These are phyloP conservation scores for Juglanconis oblonga DNA, from an alignment of 2,329 filamentous ascomycete species.

Conservation along the genomic window DNA sequence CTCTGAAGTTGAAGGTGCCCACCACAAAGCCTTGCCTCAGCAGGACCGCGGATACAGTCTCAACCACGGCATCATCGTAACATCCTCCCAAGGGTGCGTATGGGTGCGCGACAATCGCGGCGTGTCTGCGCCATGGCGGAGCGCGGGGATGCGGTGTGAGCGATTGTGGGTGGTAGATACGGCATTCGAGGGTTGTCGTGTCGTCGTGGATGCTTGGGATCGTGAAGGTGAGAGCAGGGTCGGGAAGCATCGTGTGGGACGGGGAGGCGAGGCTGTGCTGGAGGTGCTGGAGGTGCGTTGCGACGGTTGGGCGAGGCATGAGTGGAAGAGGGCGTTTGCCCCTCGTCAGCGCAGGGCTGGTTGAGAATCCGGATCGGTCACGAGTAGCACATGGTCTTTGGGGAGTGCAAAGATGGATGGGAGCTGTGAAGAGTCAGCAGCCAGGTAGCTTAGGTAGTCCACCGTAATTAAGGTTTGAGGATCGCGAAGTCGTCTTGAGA, in stretches of 20 bases:
- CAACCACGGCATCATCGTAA: constrained; percentile 79
- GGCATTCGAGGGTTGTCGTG: constrained; percentile 70
- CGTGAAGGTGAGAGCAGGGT: constrained; percentile 63
- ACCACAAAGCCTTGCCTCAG: constrained; percentile 72
- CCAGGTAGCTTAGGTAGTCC: no score
- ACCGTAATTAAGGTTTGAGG: no score
- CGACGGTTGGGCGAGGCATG: background rate
- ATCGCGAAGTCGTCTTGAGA: no score
- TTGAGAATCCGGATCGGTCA: background rate
- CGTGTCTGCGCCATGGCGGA: constrained; percentile 45
- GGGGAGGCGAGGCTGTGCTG: background rate
- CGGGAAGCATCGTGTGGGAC: constrained; percentile 45
- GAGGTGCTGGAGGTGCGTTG: background rate
- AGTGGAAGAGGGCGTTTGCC: background rate
- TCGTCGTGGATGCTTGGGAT: constrained; percentile 89
- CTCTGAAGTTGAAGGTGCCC: constrained; percentile 91
- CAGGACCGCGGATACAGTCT: constrained; percentile 61
- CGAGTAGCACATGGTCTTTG: background rate
- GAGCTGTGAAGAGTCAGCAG: no score
- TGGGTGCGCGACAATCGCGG: constrained; percentile 77
- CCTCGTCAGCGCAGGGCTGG: background rate
- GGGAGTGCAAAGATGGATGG: no score
- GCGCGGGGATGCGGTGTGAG: constrained; percentile 31
- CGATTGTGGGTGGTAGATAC: constrained; percentile 70
- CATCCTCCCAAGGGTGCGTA: constrained; percentile 85